These are phyloP conservation scores for Penicillium lagena DNA, from an alignment of 495 filamentous ascomycete genomes.

Conservation along the genomic window DNA sequence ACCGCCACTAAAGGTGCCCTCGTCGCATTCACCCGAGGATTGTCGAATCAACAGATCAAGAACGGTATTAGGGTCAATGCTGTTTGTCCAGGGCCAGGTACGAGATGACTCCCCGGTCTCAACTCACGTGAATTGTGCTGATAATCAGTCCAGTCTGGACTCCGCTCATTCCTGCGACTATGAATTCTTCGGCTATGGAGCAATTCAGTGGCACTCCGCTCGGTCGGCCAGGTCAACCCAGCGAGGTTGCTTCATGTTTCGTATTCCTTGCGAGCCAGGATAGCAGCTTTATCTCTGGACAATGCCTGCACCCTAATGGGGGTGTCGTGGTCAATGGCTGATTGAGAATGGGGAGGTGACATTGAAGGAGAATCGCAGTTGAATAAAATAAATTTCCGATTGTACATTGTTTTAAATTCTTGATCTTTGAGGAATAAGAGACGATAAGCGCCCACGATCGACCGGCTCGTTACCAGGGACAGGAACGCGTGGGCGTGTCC, in stretches of 20 bases:
- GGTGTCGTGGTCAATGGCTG: constrained; percentile 57
- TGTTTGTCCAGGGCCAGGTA: constrained; percentile 65
- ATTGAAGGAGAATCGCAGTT: no score
- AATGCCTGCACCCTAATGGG: constrained; percentile 61
- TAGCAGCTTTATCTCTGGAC: constrained; percentile 55
- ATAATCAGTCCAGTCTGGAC: constrained; percentile 58
- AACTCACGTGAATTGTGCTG: neutral
- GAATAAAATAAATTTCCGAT: no score
- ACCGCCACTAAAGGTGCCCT: constrained; percentile 79
- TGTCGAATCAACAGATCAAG: constrained; percentile 66
- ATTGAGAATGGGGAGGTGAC: no score
- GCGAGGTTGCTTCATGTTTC: constrained; percentile 74
- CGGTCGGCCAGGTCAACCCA: constrained; percentile 70
- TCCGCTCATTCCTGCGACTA: constrained; percentile 70
- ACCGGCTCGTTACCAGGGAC: no score
- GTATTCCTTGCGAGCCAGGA: constrained; percentile 73
- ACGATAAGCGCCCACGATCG: no score
- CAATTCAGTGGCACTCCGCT: constrained; percentile 66
- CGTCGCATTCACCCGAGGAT: constrained; percentile 68
- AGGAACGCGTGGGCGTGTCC: no score
- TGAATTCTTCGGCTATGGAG: constrained; percentile 61
- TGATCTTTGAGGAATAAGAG: no score
- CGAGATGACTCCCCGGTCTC: no score
- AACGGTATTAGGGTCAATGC: constrained; percentile 76
- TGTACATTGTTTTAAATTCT: no score